Evolutionary conservation across 1,284 basidiomycete genomes (phyloP).

Genomic region (Acaromyces ingoldii): DNA sequence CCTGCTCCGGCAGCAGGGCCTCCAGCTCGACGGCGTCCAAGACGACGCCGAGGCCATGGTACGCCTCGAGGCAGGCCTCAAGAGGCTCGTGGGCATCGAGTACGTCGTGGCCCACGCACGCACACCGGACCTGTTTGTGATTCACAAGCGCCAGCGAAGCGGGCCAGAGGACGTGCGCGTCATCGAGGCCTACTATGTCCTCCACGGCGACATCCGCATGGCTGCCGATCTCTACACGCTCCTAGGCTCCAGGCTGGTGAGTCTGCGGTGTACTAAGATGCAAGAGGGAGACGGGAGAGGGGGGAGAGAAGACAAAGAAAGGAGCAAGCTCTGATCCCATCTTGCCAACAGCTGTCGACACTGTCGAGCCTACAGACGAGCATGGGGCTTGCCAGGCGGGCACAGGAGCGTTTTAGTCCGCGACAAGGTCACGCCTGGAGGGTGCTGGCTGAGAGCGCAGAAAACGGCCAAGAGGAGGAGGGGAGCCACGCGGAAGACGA

Average conservation of each 20-base stretch:
- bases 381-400: slow-evolving; percentile 19
- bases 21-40: not conserved
- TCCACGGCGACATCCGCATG: slow-evolving; percentile 41
- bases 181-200: slow-evolving; percentile 39
- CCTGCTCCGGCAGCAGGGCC: slow-evolving; percentile 44
- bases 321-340: not conserved
- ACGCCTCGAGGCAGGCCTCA: not conserved
- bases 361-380: slow-evolving; percentile 25
- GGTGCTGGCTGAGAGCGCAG: not conserved
- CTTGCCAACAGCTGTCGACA: slow-evolving; percentile 29
- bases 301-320: not conserved
- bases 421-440: slow-evolving; percentile 27
- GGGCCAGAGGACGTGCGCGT: slow-evolving; percentile 16
- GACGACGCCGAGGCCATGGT: too few species aligned
- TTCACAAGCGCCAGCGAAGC: slow-evolving; percentile 35
- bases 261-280: slow-evolving; percentile 2
- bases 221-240: slow-evolving; percentile 43
- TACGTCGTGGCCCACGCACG: slow-evolving; percentile 8
- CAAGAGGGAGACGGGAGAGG: not conserved
- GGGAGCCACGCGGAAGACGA: too few species aligned
- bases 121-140: slow-evolving; percentile 29
- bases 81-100: not conserved
- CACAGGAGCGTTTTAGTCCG: slow-evolving; percentile 29
- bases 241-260: slow-evolving; percentile 32
- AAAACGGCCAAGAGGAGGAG: not conserved